Base-by-base conservation (phyloP, 352 stramenopile species). In the Phytophthora colocasiae region DNA sequence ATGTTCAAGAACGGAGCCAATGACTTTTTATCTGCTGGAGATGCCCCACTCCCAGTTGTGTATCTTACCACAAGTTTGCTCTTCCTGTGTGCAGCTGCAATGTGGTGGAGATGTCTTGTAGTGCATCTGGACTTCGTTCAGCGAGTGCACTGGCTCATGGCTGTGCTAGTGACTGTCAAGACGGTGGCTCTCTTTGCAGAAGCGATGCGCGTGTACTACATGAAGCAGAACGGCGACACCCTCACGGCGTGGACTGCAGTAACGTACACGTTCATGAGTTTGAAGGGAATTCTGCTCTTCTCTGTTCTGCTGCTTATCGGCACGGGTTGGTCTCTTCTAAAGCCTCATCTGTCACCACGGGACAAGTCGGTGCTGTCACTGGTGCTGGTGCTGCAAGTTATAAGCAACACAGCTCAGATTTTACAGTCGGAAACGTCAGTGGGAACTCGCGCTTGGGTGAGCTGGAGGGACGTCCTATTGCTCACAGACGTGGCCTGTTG, bases 251-350 rank as follows among this genome's bases (percentile, higher is more conserved):
- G 97, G 92, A 82, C 83, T n/a, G 71, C 84, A 8, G 75, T 99
- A 6, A 99, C 96, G 63, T 99, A 99, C 77, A 77, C 95, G 6
- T 97, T 99, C 69, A 80, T 91, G 47, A 98, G 97, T 58, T 72
- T 99, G 15, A 99, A 99, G 68, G 94, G 96, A 24, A 85, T 98
- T 41, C 94, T 98, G 63, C 83, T 99, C n/a, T 99, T 99, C 67
- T 91, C 96, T 6, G 96, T 99, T n/a, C 89, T 99, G 47, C 73
- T 99, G 24, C 86, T 99, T 31, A 98, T 99, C 68, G 97, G 97
- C 53, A 98, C 93, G 50, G 97, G 97, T 14, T 99, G 96, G 96
- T 98, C 89, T 48, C 85, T 99, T 44, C 77, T 99, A 49, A 99
- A 99, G 80, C 95, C 97, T 38, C 98, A 98, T 73, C 71, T 99